These are phyloP conservation scores for Camelina hispida DNA, from an alignment of 345 rosid genomes.

Conservation along the genomic window DNA sequence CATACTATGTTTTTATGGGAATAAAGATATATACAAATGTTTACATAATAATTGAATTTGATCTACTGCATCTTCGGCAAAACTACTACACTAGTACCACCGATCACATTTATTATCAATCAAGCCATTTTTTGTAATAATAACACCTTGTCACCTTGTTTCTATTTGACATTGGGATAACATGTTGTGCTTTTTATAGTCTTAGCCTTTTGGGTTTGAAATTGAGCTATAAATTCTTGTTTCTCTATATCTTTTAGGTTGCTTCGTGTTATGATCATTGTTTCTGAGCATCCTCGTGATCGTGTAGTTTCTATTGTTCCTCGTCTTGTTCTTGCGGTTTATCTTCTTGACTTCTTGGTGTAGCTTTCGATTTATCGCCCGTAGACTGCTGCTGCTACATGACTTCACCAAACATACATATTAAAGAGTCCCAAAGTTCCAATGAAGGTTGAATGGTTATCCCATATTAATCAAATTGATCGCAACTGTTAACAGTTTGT, in stretches of 20 bases:
- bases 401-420: conserved; percentile 76
- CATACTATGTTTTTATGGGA: conserved; percentile 19
- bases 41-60: conserved; percentile 16
- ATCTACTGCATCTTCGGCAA: conserved; percentile 19
- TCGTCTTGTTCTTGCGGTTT: conserved; percentile 53
- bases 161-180: not conserved
- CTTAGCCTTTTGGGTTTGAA: not conserved
- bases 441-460: conserved; percentile 68
- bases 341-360: conserved; percentile 33
- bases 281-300: conserved; percentile 50
- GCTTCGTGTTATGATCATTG: conserved; percentile 33
- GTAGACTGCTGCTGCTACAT: conserved; percentile 84
- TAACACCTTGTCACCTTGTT: not conserved
- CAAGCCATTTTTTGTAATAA: not conserved
- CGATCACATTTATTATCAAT: conserved; percentile 7
- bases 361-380: conserved; percentile 58
- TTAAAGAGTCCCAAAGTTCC: conserved; percentile 88
- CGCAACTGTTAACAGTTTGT: conserved; percentile 77
- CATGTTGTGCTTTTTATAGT: not conserved
- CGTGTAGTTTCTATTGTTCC: conserved; percentile 62
- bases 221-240: not conserved
- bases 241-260: not conserved
- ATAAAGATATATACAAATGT: conserved; percentile 19
- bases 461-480: conserved; percentile 82
- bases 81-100: conserved; percentile 5